Conservation (phyloP, 768 basidiomycete genomes). For the Suillus variegatus region DNA sequence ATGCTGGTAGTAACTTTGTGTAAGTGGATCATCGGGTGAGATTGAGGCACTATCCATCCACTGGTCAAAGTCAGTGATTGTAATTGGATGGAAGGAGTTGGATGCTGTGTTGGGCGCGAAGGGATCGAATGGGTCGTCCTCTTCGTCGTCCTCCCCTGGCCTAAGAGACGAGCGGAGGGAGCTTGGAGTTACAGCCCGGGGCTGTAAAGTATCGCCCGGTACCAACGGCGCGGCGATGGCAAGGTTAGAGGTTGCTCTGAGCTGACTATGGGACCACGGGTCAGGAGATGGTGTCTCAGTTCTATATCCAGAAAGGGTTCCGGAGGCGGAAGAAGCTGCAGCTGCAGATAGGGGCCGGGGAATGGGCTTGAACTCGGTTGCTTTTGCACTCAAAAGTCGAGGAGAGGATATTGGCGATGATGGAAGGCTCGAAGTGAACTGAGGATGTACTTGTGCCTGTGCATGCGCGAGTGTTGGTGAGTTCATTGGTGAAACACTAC, state of each 20-base stretch:
- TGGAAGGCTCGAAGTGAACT: conserved; percentile 80
- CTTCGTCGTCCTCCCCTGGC: conserved; percentile 63
- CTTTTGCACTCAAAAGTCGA: conserved; percentile 85
- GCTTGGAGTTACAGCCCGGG: conserved; percentile 67
- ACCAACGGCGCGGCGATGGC: conserved; percentile 91
- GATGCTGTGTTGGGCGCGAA: conserved; percentile 50
- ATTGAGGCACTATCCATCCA: conserved; percentile 55
- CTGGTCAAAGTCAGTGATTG: conserved; percentile 63
- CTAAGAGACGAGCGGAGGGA: conserved; percentile 67
- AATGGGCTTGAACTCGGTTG: conserved; percentile 85
- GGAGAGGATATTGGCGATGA: conserved; percentile 86
- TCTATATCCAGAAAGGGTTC: conserved; percentile 50
- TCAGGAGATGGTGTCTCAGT: conserved; percentile 89
- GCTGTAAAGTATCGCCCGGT: conserved; percentile 57
- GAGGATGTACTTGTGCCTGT: conserved; percentile 55
- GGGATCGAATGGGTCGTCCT: conserved; percentile 87
- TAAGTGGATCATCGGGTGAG: conserved; percentile 52
- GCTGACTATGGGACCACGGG: conserved; percentile 77
- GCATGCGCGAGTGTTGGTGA: conserved; percentile 67
- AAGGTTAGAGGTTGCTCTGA: conserved; percentile 76
- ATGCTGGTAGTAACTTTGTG: conserved; percentile 30
- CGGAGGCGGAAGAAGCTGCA: conserved; percentile 60
- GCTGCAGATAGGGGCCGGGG: conserved; percentile 73
- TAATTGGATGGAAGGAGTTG: conserved; percentile 63
- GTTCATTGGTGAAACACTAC: conserved; percentile 56